Conservation (phyloP, 768 basidiomycete genomes). For the Suillus subalutaceus region DNA sequence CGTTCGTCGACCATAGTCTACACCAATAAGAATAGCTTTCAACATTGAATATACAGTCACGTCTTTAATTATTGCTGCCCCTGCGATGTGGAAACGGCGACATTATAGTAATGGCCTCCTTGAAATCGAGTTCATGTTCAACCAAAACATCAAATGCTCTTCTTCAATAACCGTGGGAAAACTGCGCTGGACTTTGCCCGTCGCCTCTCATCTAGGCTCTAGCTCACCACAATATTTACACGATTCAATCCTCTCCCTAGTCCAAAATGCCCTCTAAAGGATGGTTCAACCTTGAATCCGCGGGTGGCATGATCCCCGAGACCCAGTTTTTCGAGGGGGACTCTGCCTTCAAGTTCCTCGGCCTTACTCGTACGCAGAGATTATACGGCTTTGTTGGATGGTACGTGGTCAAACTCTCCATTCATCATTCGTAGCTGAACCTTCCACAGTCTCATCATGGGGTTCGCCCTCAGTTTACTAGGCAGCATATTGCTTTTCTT, state of each 20-base stretch:
- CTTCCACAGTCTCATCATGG: constrained; percentile 63
- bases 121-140: too few species aligned
- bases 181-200: background rate
- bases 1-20: too few species aligned
- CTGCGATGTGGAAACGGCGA: too few species aligned
- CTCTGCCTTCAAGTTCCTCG: constrained; percentile 81
- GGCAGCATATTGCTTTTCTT: constrained; percentile 80
- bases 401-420: constrained; percentile 43
- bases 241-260: background rate
- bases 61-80: too few species aligned
- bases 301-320: constrained; percentile 64
- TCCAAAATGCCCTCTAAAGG: constrained; percentile 61
- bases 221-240: too few species aligned
- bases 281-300: constrained; percentile 86
- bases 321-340: constrained; percentile 87
- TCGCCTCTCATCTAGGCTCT: too few species aligned
- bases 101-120: too few species aligned
- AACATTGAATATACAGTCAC: too few species aligned
- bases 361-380: constrained; percentile 76
- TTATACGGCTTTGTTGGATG: constrained; percentile 87
- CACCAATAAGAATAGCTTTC: too few species aligned
- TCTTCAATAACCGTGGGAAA: background rate
- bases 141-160: background rate
- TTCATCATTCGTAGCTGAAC: background rate
- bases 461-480: constrained; percentile 80